phyloP scores from a whole-genome alignment of 176 grass and related monocot species.

The Musa schizocarpa region DNA sequence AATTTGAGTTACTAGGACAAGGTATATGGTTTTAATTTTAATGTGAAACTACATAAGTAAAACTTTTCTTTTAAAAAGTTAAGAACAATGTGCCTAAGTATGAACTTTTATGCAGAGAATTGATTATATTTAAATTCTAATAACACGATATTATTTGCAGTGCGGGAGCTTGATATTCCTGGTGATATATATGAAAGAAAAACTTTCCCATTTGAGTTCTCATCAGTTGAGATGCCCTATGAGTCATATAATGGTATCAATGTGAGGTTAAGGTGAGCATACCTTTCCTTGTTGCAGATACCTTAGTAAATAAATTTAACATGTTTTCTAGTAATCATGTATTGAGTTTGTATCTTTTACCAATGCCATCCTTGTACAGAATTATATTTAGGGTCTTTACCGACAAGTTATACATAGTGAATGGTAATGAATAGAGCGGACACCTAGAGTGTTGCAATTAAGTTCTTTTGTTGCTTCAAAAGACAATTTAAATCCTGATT shows the following conservation, averaged over 20 bases:
- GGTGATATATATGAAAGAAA: slow-evolving; percentile 95
- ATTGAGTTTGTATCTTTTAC: not conserved
- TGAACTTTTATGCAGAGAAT: not conserved
- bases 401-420: not conserved
- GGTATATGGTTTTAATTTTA: too few species aligned
- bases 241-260: slow-evolving; percentile 85
- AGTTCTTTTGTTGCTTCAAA: too few species aligned
- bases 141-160: slow-evolving; percentile 22
- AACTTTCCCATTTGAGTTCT: slow-evolving; percentile 82
- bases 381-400: not conserved
- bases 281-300: not conserved
- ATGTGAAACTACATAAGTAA: too few species aligned
- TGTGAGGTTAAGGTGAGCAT: slow-evolving; percentile 74
- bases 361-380: not conserved
- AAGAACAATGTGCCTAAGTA: slow-evolving; percentile 3
- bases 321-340: not conserved
- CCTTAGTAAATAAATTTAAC: not conserved
- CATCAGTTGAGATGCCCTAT: slow-evolving; percentile 94
- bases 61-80: not conserved
- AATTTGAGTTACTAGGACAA: too few species aligned
- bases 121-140: not conserved
- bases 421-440: too few species aligned
- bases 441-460: too few species aligned
- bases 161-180: slow-evolving; percentile 79
- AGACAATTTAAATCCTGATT: too few species aligned